Evolutionary conservation across 306 rosid genomes (phyloP).

Genomic region (Cicer bijugum): DNA sequence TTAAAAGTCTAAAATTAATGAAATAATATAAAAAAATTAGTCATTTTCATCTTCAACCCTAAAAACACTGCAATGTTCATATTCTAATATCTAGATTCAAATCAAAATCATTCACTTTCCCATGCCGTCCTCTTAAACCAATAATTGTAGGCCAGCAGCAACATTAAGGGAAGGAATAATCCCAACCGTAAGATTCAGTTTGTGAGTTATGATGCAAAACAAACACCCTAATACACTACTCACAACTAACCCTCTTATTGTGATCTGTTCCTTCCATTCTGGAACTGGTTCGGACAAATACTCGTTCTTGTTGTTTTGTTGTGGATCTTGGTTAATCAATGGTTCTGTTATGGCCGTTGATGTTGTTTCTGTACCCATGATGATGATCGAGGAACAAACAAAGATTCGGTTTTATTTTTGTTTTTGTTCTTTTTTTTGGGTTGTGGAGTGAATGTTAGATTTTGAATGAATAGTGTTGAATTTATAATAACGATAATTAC

Average conservation of each 20-base stretch:
- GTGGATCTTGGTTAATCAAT: constrained; percentile 44
- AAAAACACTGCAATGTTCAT: too few species aligned
- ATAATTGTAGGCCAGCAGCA: constrained; percentile 62
- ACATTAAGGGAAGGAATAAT: constrained; percentile 90
- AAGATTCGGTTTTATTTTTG: neutral
- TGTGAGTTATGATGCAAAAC: constrained; percentile 88
- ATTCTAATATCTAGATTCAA: too few species aligned
- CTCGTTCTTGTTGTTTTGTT: neutral
- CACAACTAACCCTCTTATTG: constrained; percentile 82
- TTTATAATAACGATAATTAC: neutral
- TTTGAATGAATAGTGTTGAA: neutral
- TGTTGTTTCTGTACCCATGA: constrained; percentile 57
- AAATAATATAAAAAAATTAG: too few species aligned
- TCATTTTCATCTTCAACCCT: too few species aligned
- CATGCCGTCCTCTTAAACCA: too few species aligned
- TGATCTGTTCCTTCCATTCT: constrained; percentile 90
- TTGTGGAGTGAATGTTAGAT: constrained; percentile 17
- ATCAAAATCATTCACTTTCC: too few species aligned
- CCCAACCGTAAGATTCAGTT: constrained; percentile 86
- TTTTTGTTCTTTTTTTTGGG: neutral
- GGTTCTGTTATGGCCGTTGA: constrained; percentile 66
- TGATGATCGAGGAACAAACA: constrained; percentile 17
- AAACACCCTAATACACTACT: constrained; percentile 73
- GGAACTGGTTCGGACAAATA: constrained; percentile 51
- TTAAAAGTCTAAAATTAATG: too few species aligned